Base-by-base conservation (phyloP, 495 filamentous ascomycete species). In the Xylaria venustula region DNA sequence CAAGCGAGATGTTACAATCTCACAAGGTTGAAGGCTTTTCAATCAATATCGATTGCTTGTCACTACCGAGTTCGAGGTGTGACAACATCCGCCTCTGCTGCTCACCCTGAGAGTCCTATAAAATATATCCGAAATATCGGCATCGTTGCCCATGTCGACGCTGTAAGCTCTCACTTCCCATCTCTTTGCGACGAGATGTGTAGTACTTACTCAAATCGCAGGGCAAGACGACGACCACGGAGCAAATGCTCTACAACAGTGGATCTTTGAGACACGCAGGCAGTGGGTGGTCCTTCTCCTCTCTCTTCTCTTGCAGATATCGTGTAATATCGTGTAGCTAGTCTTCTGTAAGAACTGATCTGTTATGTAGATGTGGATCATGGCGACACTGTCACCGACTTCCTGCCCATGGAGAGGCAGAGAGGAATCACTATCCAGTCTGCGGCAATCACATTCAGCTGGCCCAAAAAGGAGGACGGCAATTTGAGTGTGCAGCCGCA, bases 91-190 rank as follows among this genome's bases (percentile, higher is more conserved):
- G 23, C 58, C 22, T 7, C 34, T 28, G 15, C 50, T 28, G 17
- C 50, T 41, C 42, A 71, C 32, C 69, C 73, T 12, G 75, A 78
- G 15, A 60, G 74, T 22, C 71, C 64, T 34, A 72, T 77, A 14
- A 66, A 76, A 19, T 74, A 67, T 57, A 94, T 93, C 50, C 82
- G 94, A 61, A 99, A 99, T 71, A 97, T 99, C 75, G 95, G 95
- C 40, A 99, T 99, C 62, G 97, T 99, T 72, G 95, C 95, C 37
- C 95, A 99, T 75, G 97, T 98, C 61, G 95, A 98, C 86, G 95
- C 95, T 47, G 90, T 92, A 76, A 54, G 86, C 79, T 7, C 34
- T 41, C 23, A 44, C 7, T 9, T 12, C 37, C 26, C 2, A 6
- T 19, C 5, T 28, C n/a, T 12, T 1, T n/a, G n/a, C 12, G 5